Percentiles rank a stretch among this genome's conserved stretches.
Evolutionary conservation across 306 rosid genomes (phyloP).

Genomic region (Chamaecrista fasciculata): DNA sequence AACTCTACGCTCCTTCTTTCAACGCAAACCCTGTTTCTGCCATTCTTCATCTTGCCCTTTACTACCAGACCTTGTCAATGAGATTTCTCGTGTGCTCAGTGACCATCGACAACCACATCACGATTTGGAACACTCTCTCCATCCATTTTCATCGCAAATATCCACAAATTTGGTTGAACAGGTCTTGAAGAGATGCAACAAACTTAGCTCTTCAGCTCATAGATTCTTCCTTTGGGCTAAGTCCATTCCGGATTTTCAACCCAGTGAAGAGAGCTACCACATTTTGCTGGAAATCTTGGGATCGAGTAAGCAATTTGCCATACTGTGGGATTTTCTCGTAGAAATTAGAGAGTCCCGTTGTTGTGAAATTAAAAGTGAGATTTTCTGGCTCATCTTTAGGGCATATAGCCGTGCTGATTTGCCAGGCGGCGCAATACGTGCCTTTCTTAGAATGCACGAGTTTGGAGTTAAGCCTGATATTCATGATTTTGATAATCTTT

Average conservation of each 20-base stretch:
- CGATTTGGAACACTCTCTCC: slow-evolving; percentile 64
- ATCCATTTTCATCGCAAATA: slow-evolving; percentile 52
- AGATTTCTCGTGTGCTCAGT: slow-evolving; percentile 77
- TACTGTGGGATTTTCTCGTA: slow-evolving; percentile 83
- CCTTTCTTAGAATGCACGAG: slow-evolving; percentile 74
- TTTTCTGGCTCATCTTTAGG: slow-evolving; percentile 74
- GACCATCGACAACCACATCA: slow-evolving; percentile 77
- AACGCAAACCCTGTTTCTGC: slow-evolving; percentile 25
- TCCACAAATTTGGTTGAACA: slow-evolving; percentile 72
- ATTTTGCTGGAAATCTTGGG: slow-evolving; percentile 80
- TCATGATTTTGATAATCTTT: slow-evolving; percentile 71
- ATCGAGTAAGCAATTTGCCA: slow-evolving; percentile 64
- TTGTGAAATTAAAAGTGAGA: slow-evolving; percentile 45
- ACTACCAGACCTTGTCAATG: slow-evolving; percentile 59
- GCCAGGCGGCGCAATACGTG: slow-evolving; percentile 74
- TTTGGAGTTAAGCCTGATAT: slow-evolving; percentile 60
- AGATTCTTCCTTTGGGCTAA: slow-evolving; percentile 92
- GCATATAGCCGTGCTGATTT: slow-evolving; percentile 69
- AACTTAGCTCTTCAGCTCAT: slow-evolving; percentile 77
- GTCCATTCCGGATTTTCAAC: slow-evolving; percentile 65
- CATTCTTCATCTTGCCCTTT: slow-evolving; percentile 33
- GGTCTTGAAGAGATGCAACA: slow-evolving; percentile 78
- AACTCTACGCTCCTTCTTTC: slow-evolving; percentile 30
- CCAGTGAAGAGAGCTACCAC: slow-evolving; percentile 56
- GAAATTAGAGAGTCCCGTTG: slow-evolving; percentile 54